phyloP scores from a whole-genome alignment of 768 basidiomycete species.

The Rhizopogon sp. region DNA sequence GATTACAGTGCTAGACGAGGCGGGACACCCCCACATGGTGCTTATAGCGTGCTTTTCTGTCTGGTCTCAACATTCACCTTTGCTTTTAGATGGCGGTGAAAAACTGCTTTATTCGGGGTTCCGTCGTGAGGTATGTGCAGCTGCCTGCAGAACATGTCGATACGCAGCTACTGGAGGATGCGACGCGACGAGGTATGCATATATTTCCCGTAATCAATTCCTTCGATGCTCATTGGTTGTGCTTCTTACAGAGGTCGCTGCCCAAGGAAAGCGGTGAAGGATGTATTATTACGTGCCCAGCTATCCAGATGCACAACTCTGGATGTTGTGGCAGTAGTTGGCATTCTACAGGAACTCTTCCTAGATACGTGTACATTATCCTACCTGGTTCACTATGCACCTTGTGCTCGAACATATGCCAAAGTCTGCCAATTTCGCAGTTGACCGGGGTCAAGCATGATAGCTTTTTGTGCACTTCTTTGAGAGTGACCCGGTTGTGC shows the following conservation, averaged over 20 bases:
- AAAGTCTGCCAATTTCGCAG: constrained; percentile 52
- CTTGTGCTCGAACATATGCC: constrained; percentile 43
- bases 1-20: constrained; percentile 89
- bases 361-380: not conserved
- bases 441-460: constrained; percentile 50
- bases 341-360: not conserved
- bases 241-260: constrained; percentile 32
- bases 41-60: not conserved
- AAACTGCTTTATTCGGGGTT: constrained; percentile 98
- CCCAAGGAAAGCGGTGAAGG: constrained; percentile 34
- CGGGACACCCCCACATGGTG: constrained; percentile 97
- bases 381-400: constrained; percentile 13
- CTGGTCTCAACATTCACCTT: not conserved
- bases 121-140: constrained; percentile 96
- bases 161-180: constrained; percentile 93
- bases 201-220: not conserved
- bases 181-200: constrained; percentile 82
- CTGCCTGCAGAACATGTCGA: constrained; percentile 91
- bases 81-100: constrained; percentile 87
- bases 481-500: constrained; percentile 31
- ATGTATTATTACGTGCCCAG: not conserved
- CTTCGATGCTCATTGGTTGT: constrained; percentile 2
- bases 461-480: constrained; percentile 53
- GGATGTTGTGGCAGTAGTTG: not conserved
- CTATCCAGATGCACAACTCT: not conserved